Base-by-base conservation (phyloP, 2,329 filamentous ascomycete genomes). In the Xylaria sp. region DNA sequence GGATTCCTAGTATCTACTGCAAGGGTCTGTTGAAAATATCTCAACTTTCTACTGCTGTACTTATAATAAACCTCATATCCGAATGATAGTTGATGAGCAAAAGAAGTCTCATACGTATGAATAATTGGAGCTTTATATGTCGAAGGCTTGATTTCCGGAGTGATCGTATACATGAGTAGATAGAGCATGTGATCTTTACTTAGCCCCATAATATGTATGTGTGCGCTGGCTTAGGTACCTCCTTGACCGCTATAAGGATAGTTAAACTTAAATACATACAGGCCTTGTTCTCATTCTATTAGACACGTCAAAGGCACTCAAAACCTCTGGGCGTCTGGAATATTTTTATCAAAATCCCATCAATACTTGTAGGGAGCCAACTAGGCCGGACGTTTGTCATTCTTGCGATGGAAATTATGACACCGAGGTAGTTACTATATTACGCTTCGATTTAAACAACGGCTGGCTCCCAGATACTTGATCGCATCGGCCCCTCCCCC, bases 171-270 rank as follows among this genome's bases (percentile, higher is more conserved):
- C 11, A 36, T 36, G 8, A 36, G 34, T 36, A 19, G 21, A 30
- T 27, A 39, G 36, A 32, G 17, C 59, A 54, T 61, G 59, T 61
- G 36, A 61, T 61, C 48, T 54, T 45, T 45, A 19, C 34, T 14
- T 56, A 27, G 51, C 51, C 30, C 51, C 36, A 55, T 55, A 47
- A 14, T 24, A 50, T 50, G 47, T 50, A 30, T 17, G 24, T 30
- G 30, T 30, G 14, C 30, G 48, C 24, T 51, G 48, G 11, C 11
- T 30, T 19, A 19, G 4, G 19, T 12, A 27, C 21, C 48, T 51
- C 21, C 48, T 7, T 51, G 48, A 51, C 48, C 48, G 48, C 48
- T 51, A 51, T 19, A 51, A 24, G 12, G 39, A 27, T 14, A 42
- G 39, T 14, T 42, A 17, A 14, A 42, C 39, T 42, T 14, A 47